Evolutionary conservation across 441 rosid species (phyloP).

Genomic region (Adansonia grandidieri): DNA sequence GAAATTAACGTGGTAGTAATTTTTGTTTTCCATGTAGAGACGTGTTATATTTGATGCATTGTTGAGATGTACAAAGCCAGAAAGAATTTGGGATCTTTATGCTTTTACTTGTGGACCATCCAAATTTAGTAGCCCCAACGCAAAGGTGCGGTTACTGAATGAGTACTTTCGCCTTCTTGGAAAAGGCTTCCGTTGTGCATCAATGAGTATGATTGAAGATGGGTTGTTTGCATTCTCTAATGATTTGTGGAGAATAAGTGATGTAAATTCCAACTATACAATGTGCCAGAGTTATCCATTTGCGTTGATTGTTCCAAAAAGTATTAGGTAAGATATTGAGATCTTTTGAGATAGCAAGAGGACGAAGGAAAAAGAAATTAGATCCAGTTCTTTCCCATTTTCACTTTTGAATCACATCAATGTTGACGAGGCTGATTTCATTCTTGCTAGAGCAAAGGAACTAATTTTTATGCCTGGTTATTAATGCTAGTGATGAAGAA

Average conservation of each 20-base stretch:
- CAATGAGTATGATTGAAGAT: constrained; percentile 71
- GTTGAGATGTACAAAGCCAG: constrained; percentile 63
- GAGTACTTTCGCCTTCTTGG: constrained; percentile 97
- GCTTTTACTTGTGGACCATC: constrained; percentile 83
- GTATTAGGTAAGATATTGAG: constrained; percentile 61
- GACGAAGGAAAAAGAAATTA: constrained; percentile 18
- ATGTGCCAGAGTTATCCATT: constrained; percentile 89
- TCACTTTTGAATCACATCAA: constrained; percentile 1
- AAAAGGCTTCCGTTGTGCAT: constrained; percentile 55
- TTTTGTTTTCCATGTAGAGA: constrained; percentile 58
- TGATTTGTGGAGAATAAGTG: constrained; percentile 89
- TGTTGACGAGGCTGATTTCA: constrained; percentile 6
- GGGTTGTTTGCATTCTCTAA: constrained; percentile 74
- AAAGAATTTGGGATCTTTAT: constrained; percentile 83
- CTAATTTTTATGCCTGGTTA: constrained; percentile 36
- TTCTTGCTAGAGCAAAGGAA: constrained; percentile 27
- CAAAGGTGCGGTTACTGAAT: constrained; percentile 85
- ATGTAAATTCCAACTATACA: constrained; percentile 63
- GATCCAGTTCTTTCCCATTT: constrained; percentile 1
- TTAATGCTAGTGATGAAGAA: constrained; percentile 74
- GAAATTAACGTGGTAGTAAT: constrained; percentile 23
- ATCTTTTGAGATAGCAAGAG: constrained; percentile 28
- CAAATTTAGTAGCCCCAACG: constrained; percentile 64
- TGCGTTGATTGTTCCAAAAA: constrained; percentile 88
- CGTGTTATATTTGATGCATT: constrained; percentile 72